These are phyloP conservation scores for Lophiotrema nucula DNA, from an alignment of 495 filamentous ascomycete genomes.

Conservation along the genomic window DNA sequence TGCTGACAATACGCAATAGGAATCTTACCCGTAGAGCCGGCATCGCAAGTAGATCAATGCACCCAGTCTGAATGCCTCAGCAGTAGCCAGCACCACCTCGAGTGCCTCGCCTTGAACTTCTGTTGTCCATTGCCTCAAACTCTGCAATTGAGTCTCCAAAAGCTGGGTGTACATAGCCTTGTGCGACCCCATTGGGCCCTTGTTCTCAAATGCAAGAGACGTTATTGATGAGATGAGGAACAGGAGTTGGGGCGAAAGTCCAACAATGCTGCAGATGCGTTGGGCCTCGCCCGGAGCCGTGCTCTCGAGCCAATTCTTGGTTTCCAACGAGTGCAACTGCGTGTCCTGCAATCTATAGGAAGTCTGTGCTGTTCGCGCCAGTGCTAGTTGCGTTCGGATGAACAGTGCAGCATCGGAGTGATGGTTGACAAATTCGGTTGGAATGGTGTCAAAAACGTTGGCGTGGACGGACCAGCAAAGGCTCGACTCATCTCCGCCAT, in stretches of 20 bases:
- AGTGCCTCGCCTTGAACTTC: slow-evolving; percentile 11
- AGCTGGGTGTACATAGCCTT: slow-evolving; percentile 20
- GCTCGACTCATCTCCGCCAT: slow-evolving; percentile 16
- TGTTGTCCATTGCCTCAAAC: slow-evolving; percentile 18
- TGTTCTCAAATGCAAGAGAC: slow-evolving; percentile 18
- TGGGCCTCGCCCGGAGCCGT: slow-evolving; percentile 19
- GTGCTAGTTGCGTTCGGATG: slow-evolving; percentile 21
- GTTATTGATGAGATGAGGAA: slow-evolving; percentile 27
- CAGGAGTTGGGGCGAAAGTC: slow-evolving; percentile 24
- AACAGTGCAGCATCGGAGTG: slow-evolving; percentile 21
- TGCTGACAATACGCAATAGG: neutral
- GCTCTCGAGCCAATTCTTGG: slow-evolving; percentile 20
- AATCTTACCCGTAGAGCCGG: slow-evolving; percentile 24
- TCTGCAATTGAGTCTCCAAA: slow-evolving; percentile 20
- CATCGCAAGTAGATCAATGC: slow-evolving; percentile 26
- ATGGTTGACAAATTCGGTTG: slow-evolving; percentile 13
- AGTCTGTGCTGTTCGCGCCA: slow-evolving; percentile 25
- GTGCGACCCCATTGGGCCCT: slow-evolving; percentile 9
- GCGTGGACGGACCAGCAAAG: slow-evolving; percentile 29
- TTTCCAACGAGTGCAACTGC: slow-evolving; percentile 18
- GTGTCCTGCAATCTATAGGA: slow-evolving; percentile 14
- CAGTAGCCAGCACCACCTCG: slow-evolving; percentile 21
- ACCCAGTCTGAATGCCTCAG: slow-evolving; percentile 23
- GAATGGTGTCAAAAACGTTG: slow-evolving; percentile 26
- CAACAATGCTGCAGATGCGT: slow-evolving; percentile 18